phyloP scores from a whole-genome alignment of 2,329 filamentous ascomycete species.

The Paramyrothecium sp. region DNA sequence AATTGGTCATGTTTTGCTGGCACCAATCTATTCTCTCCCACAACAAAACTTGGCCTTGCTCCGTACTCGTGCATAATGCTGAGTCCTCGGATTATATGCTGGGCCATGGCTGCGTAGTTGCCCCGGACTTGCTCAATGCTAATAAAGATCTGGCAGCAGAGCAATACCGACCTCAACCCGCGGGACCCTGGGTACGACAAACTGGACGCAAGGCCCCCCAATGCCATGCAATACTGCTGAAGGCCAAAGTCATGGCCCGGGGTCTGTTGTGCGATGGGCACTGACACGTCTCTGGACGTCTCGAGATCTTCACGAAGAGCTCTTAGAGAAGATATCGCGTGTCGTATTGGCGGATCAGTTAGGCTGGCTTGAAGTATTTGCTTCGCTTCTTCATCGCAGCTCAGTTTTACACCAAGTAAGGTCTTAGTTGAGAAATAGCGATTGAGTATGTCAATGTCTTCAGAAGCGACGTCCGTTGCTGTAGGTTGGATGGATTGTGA shows the following conservation, averaged over 20 bases:
- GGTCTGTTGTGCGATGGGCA: slow-evolving; percentile 22
- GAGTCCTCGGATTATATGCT: slow-evolving; percentile 41
- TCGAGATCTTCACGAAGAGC: slow-evolving; percentile 38
- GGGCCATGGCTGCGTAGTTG: slow-evolving; percentile 38
- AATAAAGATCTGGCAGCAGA: slow-evolving; percentile 46
- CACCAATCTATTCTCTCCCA: slow-evolving; percentile 18
- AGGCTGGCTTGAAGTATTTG: slow-evolving; percentile 35
- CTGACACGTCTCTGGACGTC: slow-evolving; percentile 20
- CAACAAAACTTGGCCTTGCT: slow-evolving; percentile 30
- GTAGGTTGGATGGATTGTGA: slow-evolving; percentile 15
- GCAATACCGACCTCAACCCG: slow-evolving; percentile 34
- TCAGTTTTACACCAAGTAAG: slow-evolving; percentile 34
- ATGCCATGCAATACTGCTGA: slow-evolving; percentile 39
- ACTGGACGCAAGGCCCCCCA: slow-evolving; percentile 36
- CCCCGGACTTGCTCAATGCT: slow-evolving; percentile 42
- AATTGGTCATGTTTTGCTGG: slow-evolving; percentile 29
- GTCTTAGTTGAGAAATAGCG: slow-evolving; percentile 41
- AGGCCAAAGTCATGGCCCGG: slow-evolving; percentile 34
- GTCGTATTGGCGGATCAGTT: slow-evolving; percentile 31
- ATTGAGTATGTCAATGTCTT: slow-evolving; percentile 32
- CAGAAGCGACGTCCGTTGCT: slow-evolving; percentile 10
- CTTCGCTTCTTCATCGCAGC: slow-evolving; percentile 35
- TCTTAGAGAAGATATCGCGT: slow-evolving; percentile 38
- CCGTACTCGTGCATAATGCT: slow-evolving; percentile 40
- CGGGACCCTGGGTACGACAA: slow-evolving; percentile 28